These are phyloP conservation scores for Secale cereale DNA, from an alignment of 176 grass and related monocot genomes.

Conservation along the genomic window DNA sequence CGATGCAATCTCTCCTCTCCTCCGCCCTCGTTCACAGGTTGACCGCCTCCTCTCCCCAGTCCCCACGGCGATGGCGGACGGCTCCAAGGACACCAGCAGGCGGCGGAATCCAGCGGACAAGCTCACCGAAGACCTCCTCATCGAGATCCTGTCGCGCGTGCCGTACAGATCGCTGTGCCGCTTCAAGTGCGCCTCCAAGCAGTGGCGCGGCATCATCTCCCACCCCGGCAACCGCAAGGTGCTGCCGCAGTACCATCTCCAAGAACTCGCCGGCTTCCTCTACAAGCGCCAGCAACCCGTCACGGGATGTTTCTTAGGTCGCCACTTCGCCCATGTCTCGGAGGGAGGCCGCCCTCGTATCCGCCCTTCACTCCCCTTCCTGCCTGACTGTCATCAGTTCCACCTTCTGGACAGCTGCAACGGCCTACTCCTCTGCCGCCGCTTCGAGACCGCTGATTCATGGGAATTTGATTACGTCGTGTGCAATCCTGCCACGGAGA, in stretches of 20 bases:
- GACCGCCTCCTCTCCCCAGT: too few relatives aligned
- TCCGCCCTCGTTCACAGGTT: too few relatives aligned
- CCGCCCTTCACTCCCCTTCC: neutral
- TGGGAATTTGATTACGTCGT: neutral
- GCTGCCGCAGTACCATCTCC: neutral
- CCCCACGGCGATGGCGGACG: too few relatives aligned
- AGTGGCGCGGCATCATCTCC: neutral
- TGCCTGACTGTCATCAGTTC: rapidly evolving
- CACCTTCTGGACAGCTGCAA: neutral
- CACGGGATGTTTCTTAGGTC: neutral
- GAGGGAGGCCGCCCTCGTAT: neutral
- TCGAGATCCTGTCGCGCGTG: neutral
- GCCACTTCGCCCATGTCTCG: neutral
- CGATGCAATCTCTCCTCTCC: too few relatives aligned
- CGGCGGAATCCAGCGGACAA: too few relatives aligned
- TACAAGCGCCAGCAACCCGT: rapidly evolving
- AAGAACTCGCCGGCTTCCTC: neutral
- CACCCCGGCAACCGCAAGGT: neutral
- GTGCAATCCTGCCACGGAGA: neutral
- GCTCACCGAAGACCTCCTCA: too few relatives aligned
- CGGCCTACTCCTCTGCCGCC: neutral
- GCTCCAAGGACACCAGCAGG: too few relatives aligned
- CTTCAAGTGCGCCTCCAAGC: neutral
- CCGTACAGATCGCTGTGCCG: neutral
- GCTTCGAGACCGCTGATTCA: neutral